Evolutionary conservation across 2,329 filamentous ascomycete genomes (phyloP), one percentile per base, ranked within the genome.

Genomic region (Coniochaeta sp.): DNA sequence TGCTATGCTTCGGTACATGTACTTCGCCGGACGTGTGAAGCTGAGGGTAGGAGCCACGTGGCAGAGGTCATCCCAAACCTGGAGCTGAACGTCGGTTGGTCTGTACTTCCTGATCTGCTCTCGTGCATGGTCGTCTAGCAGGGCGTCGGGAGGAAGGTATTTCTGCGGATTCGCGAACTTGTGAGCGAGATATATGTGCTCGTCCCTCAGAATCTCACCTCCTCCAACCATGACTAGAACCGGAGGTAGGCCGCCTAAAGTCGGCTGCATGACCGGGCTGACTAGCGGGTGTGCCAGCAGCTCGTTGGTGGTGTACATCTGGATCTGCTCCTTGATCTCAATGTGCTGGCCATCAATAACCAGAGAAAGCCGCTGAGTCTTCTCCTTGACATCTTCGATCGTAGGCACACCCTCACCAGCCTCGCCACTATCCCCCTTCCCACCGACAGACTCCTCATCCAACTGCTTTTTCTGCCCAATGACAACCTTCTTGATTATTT

Each of bases 51-150:
- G 91, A 0, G 89, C 88, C 6, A 96, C 93, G 70, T 98, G 93
- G 68, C 95, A 98, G 2, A 98, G 78, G 67, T 96, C 90, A 61
- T 98, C 93, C 93, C 93, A 98, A 1, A 98, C 88, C 71, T 98
- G 95, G 1, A 99, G 81, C 70, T 97, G 92, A 0, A 98, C 93
- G 67, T 96, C 85, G 0, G 95, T 99, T 0, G 92, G 90, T 61
- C 86, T 85, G 72, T 91, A 96, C 63, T 81, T 86, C 38, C 80
- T 77, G 17, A 95, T 68, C 14, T 79, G 73, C 4, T 81, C 79
- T 22, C 81, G 80, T 31, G 88, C 87, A 62, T 81, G 79, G 40
- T 88, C 82, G 36, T 87, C 80, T 62, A 95, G 76, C 50, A 85
- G 79, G 0, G 79, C 78, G 40, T 89, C 81, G 0, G 83, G 80